Evolutionary conservation across 805 yeast species (phyloP).

Genomic region (Zygosaccharomyces kombuchaensis): DNA sequence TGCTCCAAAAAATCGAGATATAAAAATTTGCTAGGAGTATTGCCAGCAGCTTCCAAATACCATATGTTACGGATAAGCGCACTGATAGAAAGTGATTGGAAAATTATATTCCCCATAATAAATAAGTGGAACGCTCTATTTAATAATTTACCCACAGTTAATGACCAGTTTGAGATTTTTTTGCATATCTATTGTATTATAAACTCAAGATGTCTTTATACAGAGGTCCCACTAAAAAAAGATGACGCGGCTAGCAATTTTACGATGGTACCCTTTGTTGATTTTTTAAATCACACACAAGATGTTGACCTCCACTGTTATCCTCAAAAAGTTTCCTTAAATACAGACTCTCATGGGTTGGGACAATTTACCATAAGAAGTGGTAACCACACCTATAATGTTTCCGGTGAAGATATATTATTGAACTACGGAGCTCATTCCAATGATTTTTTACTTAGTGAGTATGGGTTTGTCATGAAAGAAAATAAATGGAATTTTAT

Average conservation of each 20-base stretch:
- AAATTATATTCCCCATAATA: conserved; percentile 32
- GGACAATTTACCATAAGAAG: conserved; percentile 30
- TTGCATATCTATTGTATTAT: conserved; percentile 82
- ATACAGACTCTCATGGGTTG: conserved; percentile 22
- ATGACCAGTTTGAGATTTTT: conserved; percentile 32
- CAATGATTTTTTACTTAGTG: conserved; percentile 74
- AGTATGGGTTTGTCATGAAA: conserved; percentile 73
- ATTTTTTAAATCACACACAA: conserved; percentile 70
- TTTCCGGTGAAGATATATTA: conserved; percentile 51
- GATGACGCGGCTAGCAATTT: conserved; percentile 53
- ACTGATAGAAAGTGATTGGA: conserved; percentile 46
- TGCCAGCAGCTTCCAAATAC: conserved; percentile 43
- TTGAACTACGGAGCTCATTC: conserved; percentile 87
- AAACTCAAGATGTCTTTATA: conserved; percentile 86
- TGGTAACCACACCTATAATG: conserved; percentile 21
- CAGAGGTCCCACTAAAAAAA: conserved; percentile 55
- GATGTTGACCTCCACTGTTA: conserved; percentile 47
- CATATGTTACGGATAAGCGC: conserved; percentile 42
- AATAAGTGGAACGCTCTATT: conserved; percentile 18
- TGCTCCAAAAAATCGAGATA: conserved; percentile 27
- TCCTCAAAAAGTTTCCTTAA: conserved; percentile 38
- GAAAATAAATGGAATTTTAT: conserved; percentile 65
- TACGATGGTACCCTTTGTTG: conserved; percentile 89
- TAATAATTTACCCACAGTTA: background rate
- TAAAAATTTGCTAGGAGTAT: conserved; percentile 29